These are phyloP conservation scores for Neurospora cerealis DNA, from an alignment of 495 filamentous ascomycete genomes.

Conservation along the genomic window DNA sequence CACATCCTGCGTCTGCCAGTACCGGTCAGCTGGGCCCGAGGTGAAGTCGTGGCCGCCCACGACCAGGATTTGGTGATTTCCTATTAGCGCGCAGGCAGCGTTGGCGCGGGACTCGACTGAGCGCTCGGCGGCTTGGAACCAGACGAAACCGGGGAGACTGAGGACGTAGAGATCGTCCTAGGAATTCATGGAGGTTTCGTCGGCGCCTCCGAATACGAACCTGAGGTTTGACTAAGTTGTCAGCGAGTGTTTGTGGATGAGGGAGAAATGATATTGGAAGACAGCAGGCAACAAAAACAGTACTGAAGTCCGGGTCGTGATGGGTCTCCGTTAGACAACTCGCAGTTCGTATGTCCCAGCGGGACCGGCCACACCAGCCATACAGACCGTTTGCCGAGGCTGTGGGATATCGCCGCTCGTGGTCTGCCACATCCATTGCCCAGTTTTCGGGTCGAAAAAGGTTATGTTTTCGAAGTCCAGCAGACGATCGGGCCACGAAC, in stretches of 20 bases:
- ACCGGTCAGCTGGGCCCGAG: background rate
- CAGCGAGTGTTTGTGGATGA: background rate
- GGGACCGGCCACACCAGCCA: background rate
- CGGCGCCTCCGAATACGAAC: background rate
- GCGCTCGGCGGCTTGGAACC: background rate
- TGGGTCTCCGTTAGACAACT: background rate
- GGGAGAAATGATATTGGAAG: background rate
- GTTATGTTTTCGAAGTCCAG: too few species aligned
- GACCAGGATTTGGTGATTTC: background rate
- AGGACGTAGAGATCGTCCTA: too few species aligned
- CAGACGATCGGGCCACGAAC: too few species aligned
- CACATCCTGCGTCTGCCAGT: background rate
- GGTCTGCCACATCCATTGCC: too few species aligned
- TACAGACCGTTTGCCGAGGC: too few species aligned
- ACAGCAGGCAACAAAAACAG: background rate
- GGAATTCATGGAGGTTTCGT: background rate
- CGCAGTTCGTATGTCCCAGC: background rate
- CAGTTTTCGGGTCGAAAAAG: too few species aligned
- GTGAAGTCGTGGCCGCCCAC: background rate
- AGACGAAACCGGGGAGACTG: background rate
- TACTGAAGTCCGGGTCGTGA: too few species aligned
- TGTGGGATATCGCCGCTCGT: too few species aligned
- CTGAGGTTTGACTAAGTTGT: background rate
- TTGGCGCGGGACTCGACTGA: background rate
- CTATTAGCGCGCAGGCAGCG: background rate